Conservation (phyloP, 495 filamentous ascomycete species). For the Penicillium daleae region DNA sequence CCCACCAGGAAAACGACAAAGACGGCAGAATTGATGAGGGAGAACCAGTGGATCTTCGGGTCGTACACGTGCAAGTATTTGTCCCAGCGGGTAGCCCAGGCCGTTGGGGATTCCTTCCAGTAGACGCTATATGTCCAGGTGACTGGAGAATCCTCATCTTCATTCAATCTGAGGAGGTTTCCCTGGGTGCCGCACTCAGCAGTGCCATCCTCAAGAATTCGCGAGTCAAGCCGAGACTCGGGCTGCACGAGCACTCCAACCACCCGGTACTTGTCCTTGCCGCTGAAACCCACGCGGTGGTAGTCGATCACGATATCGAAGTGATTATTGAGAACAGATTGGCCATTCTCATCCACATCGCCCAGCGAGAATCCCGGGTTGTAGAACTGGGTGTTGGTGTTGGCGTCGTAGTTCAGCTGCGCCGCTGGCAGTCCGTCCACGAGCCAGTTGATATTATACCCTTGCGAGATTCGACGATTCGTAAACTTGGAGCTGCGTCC, state of each 20-base stretch:
- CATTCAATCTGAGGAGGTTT: constrained; percentile 60
- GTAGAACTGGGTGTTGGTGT: constrained; percentile 76
- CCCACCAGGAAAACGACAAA: constrained; percentile 90
- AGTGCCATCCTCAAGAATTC: constrained; percentile 53
- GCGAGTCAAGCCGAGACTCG: constrained; percentile 65
- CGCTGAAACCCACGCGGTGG: constrained; percentile 66
- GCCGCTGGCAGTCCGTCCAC: constrained; percentile 93
- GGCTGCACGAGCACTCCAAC: constrained; percentile 91
- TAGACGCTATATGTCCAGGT: constrained; percentile 89
- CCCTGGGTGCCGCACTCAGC: constrained; percentile 62
- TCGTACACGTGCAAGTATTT: constrained; percentile 96
- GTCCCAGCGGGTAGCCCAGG: constrained; percentile 97
- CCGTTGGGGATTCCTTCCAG: constrained; percentile 77
- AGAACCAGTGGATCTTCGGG: constrained; percentile 98
- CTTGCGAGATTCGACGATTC: constrained; percentile 77
- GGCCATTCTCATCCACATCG: constrained; percentile 55
- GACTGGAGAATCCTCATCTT: constrained; percentile 69
- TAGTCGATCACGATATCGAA: constrained; percentile 94
- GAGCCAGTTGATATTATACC: constrained; percentile 92
- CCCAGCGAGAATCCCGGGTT: constrained; percentile 88
- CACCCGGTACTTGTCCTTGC: constrained; percentile 72
- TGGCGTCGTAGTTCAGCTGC: constrained; percentile 71
- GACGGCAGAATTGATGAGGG: constrained; percentile 88
- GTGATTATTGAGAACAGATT: constrained; percentile 81
- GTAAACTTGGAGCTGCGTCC: constrained; percentile 73